Percentiles rank a stretch among this genome's conserved stretches.
Evolutionary conservation across 192 early-diverging fungal genomes (phyloP).

Genomic region (Umbelopsis ramanniana): DNA sequence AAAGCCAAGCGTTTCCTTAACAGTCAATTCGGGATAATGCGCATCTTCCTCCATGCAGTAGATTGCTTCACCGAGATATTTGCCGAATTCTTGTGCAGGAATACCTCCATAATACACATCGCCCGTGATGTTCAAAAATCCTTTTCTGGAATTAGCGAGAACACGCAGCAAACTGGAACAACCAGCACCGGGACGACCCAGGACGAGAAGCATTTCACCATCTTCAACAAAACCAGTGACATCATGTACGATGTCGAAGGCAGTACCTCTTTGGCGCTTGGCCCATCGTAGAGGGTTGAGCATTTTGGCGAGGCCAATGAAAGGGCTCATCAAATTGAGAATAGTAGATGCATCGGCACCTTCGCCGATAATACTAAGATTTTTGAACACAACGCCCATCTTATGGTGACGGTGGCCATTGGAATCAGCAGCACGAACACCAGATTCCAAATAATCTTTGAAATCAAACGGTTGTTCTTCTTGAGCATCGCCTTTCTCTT

Average conservation of each 20-base stretch:
- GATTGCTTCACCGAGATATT: conserved; percentile 41
- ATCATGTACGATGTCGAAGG: conserved; percentile 57
- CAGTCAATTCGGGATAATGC: conserved; percentile 75
- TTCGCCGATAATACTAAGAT: conserved; percentile 42
- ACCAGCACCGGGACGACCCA: conserved; percentile 70
- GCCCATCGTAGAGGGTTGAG: conserved; percentile 44
- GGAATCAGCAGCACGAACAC: conserved; percentile 13
- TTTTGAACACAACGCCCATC: conserved; percentile 52
- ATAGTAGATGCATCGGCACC: conserved; percentile 39
- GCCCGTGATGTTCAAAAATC: conserved; percentile 58
- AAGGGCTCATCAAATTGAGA: conserved; percentile 35
- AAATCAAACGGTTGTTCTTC: conserved; percentile 14
- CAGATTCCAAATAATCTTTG: conserved; percentile 20
- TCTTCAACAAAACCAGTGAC: conserved; percentile 68
- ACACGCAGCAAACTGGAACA: conserved; percentile 69
- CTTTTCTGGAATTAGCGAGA: conserved; percentile 62
- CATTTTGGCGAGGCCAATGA: conserved; percentile 40
- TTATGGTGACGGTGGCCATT: conserved; percentile 46
- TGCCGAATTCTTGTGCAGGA: conserved; percentile 55
- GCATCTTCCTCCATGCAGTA: conserved; percentile 57
- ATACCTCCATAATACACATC: conserved; percentile 68
- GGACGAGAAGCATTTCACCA: conserved; percentile 73
- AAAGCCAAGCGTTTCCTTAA: conserved; percentile 75
- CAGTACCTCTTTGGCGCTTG: conserved; percentile 31
- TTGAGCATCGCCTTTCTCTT: neutral